Evolutionary conservation across 768 basidiomycete species (phyloP), one percentile per base, ranked within the genome.

Genomic region (Agrocybe pediades): DNA sequence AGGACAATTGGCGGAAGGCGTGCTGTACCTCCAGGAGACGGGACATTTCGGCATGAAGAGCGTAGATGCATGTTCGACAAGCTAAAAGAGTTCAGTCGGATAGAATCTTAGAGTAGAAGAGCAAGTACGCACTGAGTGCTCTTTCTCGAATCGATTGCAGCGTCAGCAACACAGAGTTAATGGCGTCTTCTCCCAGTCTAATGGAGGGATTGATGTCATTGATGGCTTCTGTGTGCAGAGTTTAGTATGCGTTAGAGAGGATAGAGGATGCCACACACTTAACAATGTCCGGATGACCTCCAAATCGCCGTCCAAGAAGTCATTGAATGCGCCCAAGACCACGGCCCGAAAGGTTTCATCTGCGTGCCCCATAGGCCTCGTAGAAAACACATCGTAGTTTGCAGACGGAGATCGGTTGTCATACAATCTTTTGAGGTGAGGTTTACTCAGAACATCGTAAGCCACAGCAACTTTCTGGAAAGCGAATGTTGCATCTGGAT

Each of bases 381-480:
- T 65, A 23, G 79, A 69, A 60, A 85, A 84, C 41, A 83, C 77
- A 62, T 87, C 80, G 62, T 79, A 83, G 25, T 69, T 67, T 21
- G 73, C 70, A 20, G 74, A 69, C 9, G 75, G 66, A 0, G 78
- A 77, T 30, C 78, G 80, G 45, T 71, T 72, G 64, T 94, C 92
- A 65, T 95, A 95, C 27, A 80, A 58, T 13, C 84, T 80, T 58
- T 84, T 81, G 5, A 85, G 81, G 13, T 82, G 74, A 0, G 92
- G 88, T 49, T 86, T 85, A 61, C 86, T 87, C 53, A 94, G 83
- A 8, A 90, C 83, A 58, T 88, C 81, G 61, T 93, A 94, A 1
- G 92, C 92, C 15, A 91, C 82, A 5, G 89, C 87, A 3, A 95
- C 87, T 61, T 88, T 89, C 65, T 95, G 92, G 66, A 95, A 95